Conservation (phyloP, 2,329 filamentous ascomycete genomes). For the Xylaria arbuscula region DNA sequence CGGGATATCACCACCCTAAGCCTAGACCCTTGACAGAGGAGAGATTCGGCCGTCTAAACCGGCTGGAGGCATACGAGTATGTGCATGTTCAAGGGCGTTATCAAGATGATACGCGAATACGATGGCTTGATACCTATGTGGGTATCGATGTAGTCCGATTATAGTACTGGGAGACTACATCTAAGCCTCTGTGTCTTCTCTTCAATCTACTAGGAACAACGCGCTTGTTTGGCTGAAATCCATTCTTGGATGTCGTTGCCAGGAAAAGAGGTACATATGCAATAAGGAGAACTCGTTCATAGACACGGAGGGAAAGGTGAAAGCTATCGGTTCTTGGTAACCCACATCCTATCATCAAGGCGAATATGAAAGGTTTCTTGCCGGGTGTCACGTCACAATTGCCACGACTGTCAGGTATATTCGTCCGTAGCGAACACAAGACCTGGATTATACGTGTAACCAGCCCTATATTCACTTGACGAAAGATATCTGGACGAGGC, state of each 20-base stretch:
- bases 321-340: not conserved
- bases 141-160: not conserved
- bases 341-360: not conserved
- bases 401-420: not conserved
- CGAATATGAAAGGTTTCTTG: not conserved
- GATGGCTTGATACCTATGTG: not conserved
- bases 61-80: not conserved
- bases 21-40: not conserved
- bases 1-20: not conserved
- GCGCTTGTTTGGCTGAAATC: not conserved
- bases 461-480: not conserved
- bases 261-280: not conserved
- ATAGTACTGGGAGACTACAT: not conserved
- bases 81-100: not conserved
- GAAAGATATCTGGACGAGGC: not conserved
- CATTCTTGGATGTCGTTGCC: not conserved
- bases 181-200: slow-evolving; percentile 6
- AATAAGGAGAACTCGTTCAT: not conserved
- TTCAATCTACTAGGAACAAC: not conserved
- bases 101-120: slow-evolving; percentile 2
- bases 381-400: not conserved
- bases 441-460: not conserved
- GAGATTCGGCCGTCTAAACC: not conserved
- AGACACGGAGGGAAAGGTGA: not conserved
- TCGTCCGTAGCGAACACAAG: not conserved